phyloP scores from a whole-genome alignment of 139 green algal genomes.

The Ettlia oleoabundans region DNA sequence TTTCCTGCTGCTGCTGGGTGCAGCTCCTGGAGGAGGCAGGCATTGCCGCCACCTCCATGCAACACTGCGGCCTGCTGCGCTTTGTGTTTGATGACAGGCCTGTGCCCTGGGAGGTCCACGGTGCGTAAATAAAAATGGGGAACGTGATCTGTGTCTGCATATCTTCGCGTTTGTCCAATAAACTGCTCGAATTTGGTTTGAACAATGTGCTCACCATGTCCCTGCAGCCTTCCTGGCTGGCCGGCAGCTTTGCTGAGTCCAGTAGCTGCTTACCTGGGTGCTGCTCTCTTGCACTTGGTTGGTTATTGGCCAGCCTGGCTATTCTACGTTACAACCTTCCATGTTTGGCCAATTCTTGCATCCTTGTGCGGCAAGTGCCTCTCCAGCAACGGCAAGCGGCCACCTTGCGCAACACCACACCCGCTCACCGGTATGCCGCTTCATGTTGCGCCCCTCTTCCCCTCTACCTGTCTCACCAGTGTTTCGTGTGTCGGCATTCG shows the following conservation, averaged over 20 bases:
- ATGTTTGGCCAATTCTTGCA: background rate
- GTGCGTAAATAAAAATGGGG: no score
- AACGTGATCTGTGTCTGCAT: no score
- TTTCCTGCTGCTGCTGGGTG: background rate
- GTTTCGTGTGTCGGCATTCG: slow-evolving; percentile 42
- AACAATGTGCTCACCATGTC: no score
- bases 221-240: background rate
- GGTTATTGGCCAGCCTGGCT: no score
- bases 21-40: slow-evolving; percentile 63
- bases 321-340: no score
- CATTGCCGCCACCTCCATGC: slow-evolving; percentile 32
- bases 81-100: slow-evolving; percentile 67
- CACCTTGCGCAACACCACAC: background rate
- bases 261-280: no score
- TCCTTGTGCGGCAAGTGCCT: no score
- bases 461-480: slow-evolving; percentile 29
- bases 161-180: no score
- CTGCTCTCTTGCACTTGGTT: background rate
- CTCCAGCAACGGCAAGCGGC: no score
- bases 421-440: background rate
- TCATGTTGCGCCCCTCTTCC: background rate
- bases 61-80: slow-evolving; percentile 49
- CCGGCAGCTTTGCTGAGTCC: background rate
- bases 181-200: no score
- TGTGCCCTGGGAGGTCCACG: slow-evolving; percentile 64